Evolutionary conservation across 805 yeast species (phyloP).

Genomic region (Barnettozyma sp.): DNA sequence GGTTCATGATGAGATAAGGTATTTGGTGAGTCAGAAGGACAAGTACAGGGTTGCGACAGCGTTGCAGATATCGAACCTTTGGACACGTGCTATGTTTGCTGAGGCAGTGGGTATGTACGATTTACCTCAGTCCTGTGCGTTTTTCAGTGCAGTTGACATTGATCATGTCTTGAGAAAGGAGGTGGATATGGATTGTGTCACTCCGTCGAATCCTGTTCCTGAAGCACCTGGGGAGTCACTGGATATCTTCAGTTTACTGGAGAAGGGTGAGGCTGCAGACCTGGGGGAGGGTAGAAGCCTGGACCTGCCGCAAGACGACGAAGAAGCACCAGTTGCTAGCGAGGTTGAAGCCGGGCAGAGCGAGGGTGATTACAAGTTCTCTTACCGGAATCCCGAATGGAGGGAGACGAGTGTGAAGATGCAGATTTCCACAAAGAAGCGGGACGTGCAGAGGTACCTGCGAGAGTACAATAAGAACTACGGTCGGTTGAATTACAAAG

Average conservation of each 20-base stretch:
- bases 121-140: slow-evolving; percentile 92
- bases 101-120: slow-evolving; percentile 86
- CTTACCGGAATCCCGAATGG: slow-evolving; percentile 12
- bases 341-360: not conserved
- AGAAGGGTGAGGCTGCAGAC: slow-evolving; percentile 27
- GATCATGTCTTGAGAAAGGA: slow-evolving; percentile 87
- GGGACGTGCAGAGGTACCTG: slow-evolving; percentile 8
- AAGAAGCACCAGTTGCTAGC: not conserved
- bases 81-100: slow-evolving; percentile 96
- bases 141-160: slow-evolving; percentile 88
- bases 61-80: slow-evolving; percentile 79
- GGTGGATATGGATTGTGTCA: slow-evolving; percentile 83
- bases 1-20: slow-evolving; percentile 93
- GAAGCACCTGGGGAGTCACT: slow-evolving; percentile 77
- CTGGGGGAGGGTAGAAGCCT: slow-evolving; percentile 17
- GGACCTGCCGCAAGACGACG: slow-evolving; percentile 15
- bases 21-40: slow-evolving; percentile 66
- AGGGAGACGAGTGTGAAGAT: slow-evolving; percentile 11
- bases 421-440: slow-evolving; percentile 13
- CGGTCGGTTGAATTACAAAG: slow-evolving; percentile 10
- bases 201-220: slow-evolving; percentile 73
- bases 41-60: slow-evolving; percentile 72
- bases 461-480: slow-evolving; percentile 10
- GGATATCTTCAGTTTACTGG: slow-evolving; percentile 49
- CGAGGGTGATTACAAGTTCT: slow-evolving; percentile 5